phyloP scores from a whole-genome alignment of 805 yeast genomes.

The Lipomyces yamanashiensis region DNA sequence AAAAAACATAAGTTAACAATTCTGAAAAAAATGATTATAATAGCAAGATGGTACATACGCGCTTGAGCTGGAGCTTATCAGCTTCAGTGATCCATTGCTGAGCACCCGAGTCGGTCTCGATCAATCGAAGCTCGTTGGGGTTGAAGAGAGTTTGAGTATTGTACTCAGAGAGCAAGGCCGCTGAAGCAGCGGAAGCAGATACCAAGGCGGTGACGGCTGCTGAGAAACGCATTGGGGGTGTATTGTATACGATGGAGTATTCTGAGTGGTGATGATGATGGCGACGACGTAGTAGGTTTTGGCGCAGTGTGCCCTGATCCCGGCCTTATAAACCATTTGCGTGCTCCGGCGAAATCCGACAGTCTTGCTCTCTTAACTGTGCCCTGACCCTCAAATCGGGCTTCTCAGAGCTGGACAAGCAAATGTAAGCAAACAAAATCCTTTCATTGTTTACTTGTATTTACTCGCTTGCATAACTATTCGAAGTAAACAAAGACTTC shows the following conservation, averaged over 20 bases:
- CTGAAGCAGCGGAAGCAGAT: conserved; percentile 24
- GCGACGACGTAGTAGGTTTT: too few relatives aligned
- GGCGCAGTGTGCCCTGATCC: not conserved
- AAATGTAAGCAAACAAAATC: conserved; percentile 1
- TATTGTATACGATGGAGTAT: too few relatives aligned
- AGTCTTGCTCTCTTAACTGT: not conserved
- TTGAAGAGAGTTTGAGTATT: conserved; percentile 26
- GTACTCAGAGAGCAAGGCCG: conserved; percentile 28
- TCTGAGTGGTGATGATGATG: too few relatives aligned
- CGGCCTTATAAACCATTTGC: not conserved
- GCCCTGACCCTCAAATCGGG: conserved; percentile 4
- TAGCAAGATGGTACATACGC: conserved; percentile 25
- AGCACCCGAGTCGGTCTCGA: conserved; percentile 32
- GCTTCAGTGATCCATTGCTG: conserved; percentile 47
- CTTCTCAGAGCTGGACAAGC: not conserved
- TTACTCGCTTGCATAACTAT: not conserved
- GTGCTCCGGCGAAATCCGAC: conserved; percentile 12
- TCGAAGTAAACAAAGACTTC: not conserved
- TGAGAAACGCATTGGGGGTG: conserved; percentile 27
- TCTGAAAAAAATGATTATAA: not conserved
- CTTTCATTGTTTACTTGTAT: too few relatives aligned
- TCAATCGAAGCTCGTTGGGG: conserved; percentile 32
- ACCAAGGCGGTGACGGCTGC: conserved; percentile 1
- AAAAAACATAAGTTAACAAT: not conserved
- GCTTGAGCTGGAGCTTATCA: conserved; percentile 52